Evolutionary conservation across 192 early-diverging fungal species (phyloP).

Genomic region (Hyaloraphidium curvatum): DNA sequence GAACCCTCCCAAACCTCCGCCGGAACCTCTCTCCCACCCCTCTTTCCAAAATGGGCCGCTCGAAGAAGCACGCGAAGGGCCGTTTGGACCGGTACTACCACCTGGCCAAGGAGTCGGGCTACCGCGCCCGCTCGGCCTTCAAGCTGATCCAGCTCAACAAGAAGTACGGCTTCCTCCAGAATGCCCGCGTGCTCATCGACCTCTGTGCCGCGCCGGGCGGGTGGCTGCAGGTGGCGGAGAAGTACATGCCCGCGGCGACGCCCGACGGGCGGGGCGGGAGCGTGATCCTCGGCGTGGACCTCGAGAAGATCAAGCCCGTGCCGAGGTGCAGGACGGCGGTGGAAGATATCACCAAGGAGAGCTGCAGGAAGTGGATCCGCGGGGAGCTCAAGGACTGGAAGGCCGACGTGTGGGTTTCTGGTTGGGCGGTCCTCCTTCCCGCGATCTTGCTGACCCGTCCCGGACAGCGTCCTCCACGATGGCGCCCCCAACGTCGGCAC

Average conservation of each 20-base stretch:
- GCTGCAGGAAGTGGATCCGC: slow-evolving; percentile 69
- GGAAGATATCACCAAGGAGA: slow-evolving; percentile 91
- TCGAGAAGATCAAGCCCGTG: slow-evolving; percentile 89
- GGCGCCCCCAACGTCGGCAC: slow-evolving; percentile 97
- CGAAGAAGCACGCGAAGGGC: slow-evolving; percentile 58
- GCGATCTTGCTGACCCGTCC: not conserved
- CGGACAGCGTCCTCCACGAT: slow-evolving; percentile 71
- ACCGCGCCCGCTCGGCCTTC: slow-evolving; percentile 95
- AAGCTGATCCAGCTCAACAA: slow-evolving; percentile 99
- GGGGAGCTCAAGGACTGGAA: slow-evolving; percentile 94
- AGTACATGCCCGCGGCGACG: slow-evolving; percentile 99
- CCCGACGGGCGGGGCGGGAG: too few species aligned
- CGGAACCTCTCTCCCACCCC: too few species aligned
- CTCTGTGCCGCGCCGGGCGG: slow-evolving; percentile 97
- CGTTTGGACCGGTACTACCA: slow-evolving; percentile 99
- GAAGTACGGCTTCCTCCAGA: slow-evolving; percentile 91
- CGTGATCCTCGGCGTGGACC: slow-evolving; percentile 59
- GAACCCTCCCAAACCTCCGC: too few species aligned
- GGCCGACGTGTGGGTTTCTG: slow-evolving; percentile 63
- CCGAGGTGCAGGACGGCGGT: slow-evolving; percentile 85
- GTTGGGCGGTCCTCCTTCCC: not conserved
- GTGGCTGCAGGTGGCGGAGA: slow-evolving; percentile 92
- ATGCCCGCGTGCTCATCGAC: slow-evolving; percentile 76
- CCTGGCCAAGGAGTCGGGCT: slow-evolving; percentile 98
- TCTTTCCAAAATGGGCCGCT: too few species aligned